A percentile compares a stretch with the other conserved stretches of the same genome.
Evolutionary conservation across 352 stramenopile species (phyloP).

Genomic region (Globisporangium splendens): DNA sequence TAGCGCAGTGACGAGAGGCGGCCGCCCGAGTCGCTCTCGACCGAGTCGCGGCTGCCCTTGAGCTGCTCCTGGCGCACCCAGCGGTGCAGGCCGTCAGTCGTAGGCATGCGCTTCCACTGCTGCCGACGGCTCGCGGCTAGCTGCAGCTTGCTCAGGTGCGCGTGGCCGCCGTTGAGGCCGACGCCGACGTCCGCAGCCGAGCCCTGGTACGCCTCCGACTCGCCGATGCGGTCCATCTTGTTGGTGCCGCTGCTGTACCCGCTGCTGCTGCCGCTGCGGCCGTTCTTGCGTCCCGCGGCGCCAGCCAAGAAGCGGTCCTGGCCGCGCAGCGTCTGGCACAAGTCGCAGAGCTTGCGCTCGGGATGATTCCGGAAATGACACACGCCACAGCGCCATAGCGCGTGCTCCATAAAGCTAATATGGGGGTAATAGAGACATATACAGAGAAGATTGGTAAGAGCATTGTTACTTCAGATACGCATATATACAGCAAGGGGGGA

Average conservation of each 20-base stretch:
- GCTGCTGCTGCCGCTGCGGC: no score
- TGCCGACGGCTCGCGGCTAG: constrained; percentile 63
- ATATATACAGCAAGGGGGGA: neutral
- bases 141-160: constrained; percentile 70
- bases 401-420: constrained; percentile 67
- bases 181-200: neutral
- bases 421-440: no score
- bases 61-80: constrained; percentile 51
- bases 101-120: constrained; percentile 79
- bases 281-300: constrained; percentile 22
- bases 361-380: constrained; percentile 90
- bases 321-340: constrained; percentile 75
- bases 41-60: constrained; percentile 34
- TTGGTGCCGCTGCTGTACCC: constrained; percentile 25
- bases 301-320: constrained; percentile 49
- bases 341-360: constrained; percentile 73
- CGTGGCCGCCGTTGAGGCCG: constrained; percentile 3
- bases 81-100: constrained; percentile 62
- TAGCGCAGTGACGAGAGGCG: constrained; percentile 36
- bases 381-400: constrained; percentile 82
- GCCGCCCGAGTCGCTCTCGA: constrained; percentile 45
- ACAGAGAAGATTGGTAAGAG: no score
- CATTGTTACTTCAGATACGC: no score
- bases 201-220: constrained; percentile 35
- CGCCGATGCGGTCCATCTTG: constrained; percentile 42